phyloP scores from a whole-genome alignment of 169 alveolate species.

The Condylostoma magnum region DNA sequence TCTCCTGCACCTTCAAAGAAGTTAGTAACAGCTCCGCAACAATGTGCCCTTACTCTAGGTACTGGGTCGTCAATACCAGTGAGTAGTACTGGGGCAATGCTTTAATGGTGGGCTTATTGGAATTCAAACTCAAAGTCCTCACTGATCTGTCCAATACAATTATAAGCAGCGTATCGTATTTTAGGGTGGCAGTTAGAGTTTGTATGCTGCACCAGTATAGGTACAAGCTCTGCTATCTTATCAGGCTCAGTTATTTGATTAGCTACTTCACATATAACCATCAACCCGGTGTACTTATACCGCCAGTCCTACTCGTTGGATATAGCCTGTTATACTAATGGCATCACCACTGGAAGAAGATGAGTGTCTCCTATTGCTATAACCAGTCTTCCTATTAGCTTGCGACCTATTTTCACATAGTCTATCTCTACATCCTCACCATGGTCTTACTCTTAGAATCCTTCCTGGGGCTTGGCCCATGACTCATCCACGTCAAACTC shows the following conservation, averaged over 20 bases:
- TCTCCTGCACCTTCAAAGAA: constrained; percentile 68
- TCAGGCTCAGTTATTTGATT: constrained; percentile 67
- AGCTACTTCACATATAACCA: constrained; percentile 78
- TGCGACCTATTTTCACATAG: constrained; percentile 27
- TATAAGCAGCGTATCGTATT: constrained; percentile 82
- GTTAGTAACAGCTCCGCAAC: constrained; percentile 71
- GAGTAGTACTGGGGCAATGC: constrained; percentile 58
- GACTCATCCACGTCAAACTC: constrained; percentile 66
- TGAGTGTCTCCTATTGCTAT: constrained; percentile 6
- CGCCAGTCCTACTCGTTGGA: constrained; percentile 72
- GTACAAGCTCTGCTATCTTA: constrained; percentile 45
- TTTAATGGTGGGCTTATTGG: constrained; percentile 56
- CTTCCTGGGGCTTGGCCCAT: constrained; percentile 71
- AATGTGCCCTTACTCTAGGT: constrained; percentile 76
- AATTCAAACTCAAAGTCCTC: constrained; percentile 68
- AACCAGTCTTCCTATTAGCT: constrained; percentile 10
- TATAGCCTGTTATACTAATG: constrained; percentile 16
- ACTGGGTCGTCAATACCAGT: constrained; percentile 64
- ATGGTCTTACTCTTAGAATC: constrained; percentile 43
- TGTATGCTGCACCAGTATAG: constrained; percentile 46
- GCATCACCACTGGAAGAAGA: neutral
- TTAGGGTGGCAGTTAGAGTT: constrained; percentile 53
- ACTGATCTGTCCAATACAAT: constrained; percentile 76
- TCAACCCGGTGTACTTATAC: constrained; percentile 74
- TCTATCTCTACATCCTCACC: constrained; percentile 52